Conservation (phyloP, 768 basidiomycete species). For the Auriscalpium vulgare region DNA sequence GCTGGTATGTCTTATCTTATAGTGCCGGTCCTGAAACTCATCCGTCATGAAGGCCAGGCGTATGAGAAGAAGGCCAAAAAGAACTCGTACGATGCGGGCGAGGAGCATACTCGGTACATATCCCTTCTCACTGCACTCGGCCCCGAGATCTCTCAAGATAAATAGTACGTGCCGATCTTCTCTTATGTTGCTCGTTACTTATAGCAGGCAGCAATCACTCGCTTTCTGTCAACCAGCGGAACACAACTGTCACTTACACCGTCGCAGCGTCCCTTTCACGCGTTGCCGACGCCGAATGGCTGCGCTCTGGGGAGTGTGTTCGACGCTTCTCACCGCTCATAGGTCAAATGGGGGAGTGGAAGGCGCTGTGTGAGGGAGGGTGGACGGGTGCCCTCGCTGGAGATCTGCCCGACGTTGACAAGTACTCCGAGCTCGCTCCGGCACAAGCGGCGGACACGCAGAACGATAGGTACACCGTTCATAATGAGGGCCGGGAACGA, state of each 20-base stretch:
- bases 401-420: conserved; percentile 30
- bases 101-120: conserved; percentile 75
- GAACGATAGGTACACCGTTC: background rate
- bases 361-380: conserved; percentile 66
- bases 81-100: conserved; percentile 53
- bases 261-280: conserved; percentile 60
- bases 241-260: conserved; percentile 46
- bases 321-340: conserved; percentile 58
- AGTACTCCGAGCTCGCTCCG: background rate
- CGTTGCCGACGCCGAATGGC: conserved; percentile 77
- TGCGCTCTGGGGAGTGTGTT: conserved; percentile 62
- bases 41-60: conserved; percentile 39
- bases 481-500: background rate
- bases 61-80: conserved; percentile 82
- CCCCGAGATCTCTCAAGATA: conserved; percentile 73
- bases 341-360: conserved; percentile 67
- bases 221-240: conserved; percentile 51
- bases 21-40: background rate
- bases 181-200: background rate
- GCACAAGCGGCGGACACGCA: background rate
- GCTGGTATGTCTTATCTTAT: conserved; percentile 38
- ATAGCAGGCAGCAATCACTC: conserved; percentile 54
- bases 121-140: conserved; percentile 63
- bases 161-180: conserved; percentile 45
- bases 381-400: conserved; percentile 50